Base-by-base conservation (phyloP, 2,329 filamentous ascomycete species). In the Simplicillium aogashimaense region DNA sequence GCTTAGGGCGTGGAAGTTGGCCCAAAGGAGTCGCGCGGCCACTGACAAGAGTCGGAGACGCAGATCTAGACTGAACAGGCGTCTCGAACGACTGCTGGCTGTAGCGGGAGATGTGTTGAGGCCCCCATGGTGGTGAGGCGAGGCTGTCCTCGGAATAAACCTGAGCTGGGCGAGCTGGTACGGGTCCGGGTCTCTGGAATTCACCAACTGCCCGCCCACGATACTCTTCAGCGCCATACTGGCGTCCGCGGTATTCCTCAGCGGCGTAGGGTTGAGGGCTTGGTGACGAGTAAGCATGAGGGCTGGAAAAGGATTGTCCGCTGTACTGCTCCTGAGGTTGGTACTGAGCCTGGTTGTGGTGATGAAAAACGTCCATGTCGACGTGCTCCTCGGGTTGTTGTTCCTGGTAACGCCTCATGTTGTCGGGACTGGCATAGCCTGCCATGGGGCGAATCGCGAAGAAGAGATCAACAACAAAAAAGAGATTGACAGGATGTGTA, bases 31-130 rank as follows among this genome's bases (percentile, higher is more conserved):
- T 56, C 17, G 43, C 50, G n/a, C 48, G 45, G 36, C 53, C 51
- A 39, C 55, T 54, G 14, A 49, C 51, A 3, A 57, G 42, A 16
- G 56, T 56, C n/a, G 52, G 55, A 12, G 55, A 50, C 25, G 51
- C 53, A 2, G 56, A 52, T 3, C 53, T 50, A 35, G 47, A 43
- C 41, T 41, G 42, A 37, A 44, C 35, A 1, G 45, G 45, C 29
- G 45, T 44, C 29, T 47, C 45, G 30, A 43, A 47, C 32, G 41
- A 47, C 34, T 47, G 45, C 14, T 40, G 37, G 41, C 45, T 47
- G 38, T 43, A 45, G 13, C 45, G 42, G 16, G 42, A 44, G 42
- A 44, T 17, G 39, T 44, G 42, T 12, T 29, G 28, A 3, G 42
- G 42, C 4, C 39, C 42, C 42, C 42, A 43, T 39, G 44, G 36